Evolutionary conservation across 441 rosid species (phyloP).

Genomic region (Populus hybrid): DNA sequence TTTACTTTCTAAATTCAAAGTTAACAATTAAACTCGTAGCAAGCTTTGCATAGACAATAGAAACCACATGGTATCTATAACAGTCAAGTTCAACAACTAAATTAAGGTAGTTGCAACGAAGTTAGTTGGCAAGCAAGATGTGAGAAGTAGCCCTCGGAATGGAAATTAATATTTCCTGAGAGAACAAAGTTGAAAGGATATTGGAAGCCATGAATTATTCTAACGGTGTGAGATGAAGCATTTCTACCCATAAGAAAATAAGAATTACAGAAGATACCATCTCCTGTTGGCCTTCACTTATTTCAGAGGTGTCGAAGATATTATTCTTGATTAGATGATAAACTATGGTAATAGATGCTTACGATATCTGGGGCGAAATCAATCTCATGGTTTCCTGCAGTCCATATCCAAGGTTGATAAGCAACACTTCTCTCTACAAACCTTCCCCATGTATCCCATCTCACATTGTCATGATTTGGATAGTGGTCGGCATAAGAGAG

Average conservation of each 20-base stretch:
- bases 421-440: slow-evolving; percentile 78
- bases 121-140: not conserved
- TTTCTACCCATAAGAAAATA: not conserved
- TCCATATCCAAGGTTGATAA: slow-evolving; percentile 94
- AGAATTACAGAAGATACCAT: not conserved
- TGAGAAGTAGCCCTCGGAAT: not conserved
- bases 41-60: not conserved
- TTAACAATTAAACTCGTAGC: not conserved
- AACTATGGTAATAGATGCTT: slow-evolving; percentile 14
- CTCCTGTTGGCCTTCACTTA: not conserved
- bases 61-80: not conserved
- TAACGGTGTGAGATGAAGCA: not conserved
- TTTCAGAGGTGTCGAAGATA: not conserved
- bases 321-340: not conserved
- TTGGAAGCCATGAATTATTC: not conserved
- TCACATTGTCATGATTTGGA: slow-evolving; percentile 52
- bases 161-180: not conserved
- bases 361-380: slow-evolving; percentile 68
- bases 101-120: not conserved
- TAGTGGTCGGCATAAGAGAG: slow-evolving; percentile 78
- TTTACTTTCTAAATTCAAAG: not conserved
- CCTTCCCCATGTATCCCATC: slow-evolving; percentile 90
- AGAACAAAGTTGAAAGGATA: not conserved
- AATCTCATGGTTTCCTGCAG: slow-evolving; percentile 76
- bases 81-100: not conserved